Base-by-base conservation (phyloP, 768 basidiomycete species). In the Sarcodon aspratus region DNA sequence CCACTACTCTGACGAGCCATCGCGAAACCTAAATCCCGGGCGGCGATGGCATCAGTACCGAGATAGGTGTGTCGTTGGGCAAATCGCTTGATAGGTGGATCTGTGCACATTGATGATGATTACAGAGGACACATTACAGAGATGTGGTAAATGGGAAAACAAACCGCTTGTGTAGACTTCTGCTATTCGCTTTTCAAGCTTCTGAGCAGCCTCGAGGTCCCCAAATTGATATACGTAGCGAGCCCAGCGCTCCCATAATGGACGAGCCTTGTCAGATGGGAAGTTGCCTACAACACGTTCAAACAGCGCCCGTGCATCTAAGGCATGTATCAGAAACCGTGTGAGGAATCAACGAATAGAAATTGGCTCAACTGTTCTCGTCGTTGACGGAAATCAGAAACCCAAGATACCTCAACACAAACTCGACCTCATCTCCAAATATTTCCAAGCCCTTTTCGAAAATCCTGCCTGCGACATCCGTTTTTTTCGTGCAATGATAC, bases 301-400 rank as follows among this genome's bases (percentile, higher is more conserved):
- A 60, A 99, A 99, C 27, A 98, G 69, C 0, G 95, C 95, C 48
- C 95, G 80, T 1, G 95, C 96, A 68, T 99, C 96, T 99, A 52
- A 42, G 56, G 31, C 43, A 40, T 45, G 48, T 35, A 47, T 44
- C 35, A 52, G 52, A n/a, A 48, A 44, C 45, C n/a, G n/a, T 45
- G 13, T 34, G 7, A 45, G 42, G 51, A 51, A 15, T 9, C 17
- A 15, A 48, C n/a, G 45, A 18, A 18, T 36, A 45, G 31, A 36
- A 45, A 37, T 32, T 12, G 46, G 27, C 34, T 47, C 36, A 71
- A 96, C 95, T 99, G 59, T 83, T 90, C 55, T 92, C 85, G 63
- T 98, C 95, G 57, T 97, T 97, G 68, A 96, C 78, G 27, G 84
- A 86, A 55, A 98, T 85, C 57, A 98, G 69, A 74, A 95, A 99